Evolutionary conservation across 2,329 filamentous ascomycete genomes (phyloP), one percentile per base, ranked within the genome.

Genomic region (Nemania sp.): DNA sequence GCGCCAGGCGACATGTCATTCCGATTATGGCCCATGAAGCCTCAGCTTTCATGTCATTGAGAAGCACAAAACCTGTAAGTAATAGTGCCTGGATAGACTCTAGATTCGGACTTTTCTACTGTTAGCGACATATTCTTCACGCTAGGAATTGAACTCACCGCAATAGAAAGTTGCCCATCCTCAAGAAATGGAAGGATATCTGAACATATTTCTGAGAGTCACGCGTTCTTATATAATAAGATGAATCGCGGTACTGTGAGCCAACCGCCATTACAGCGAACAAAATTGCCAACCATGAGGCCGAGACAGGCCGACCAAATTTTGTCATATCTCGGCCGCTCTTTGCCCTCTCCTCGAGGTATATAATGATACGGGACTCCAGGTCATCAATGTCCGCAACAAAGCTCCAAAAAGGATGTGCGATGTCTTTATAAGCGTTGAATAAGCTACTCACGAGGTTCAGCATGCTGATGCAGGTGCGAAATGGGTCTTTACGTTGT

Each of bases 31-130:
- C 83, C 84, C 84, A 87, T 0, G 84, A 86, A 0, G 82, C 84
- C 63, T 87, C 84, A 1, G 84, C 83, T 64, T 86, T 86, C 84
- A 87, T 87, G 54, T 87, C 84, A 60, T 87, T 87, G 22, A 86
- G 72, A 2, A 87, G 72, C 2, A 85, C 83, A 57, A 86, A 86
- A 24, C 82, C 79, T 3, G 82, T 82, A 37, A 87, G 76, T 1
- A 87, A 72, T 34, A 87, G 70, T 1, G 83, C 83, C 65, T 87
- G 84, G 22, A 87, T 83, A 4, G 83, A 85, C 65, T 87, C 83
- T 33, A 86, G 77, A 0, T 84, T 86, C 2, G 84, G 84, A 26
- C 80, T 82, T 49, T 5, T 22, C 36, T 31, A 22, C 22, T 3
- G 46, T 61, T 19, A 60, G 54, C 15, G 14, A n/a, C 15, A 20